Evolutionary conservation across 148 eudicot species (phyloP).

Genomic region (Chenopodium album): DNA sequence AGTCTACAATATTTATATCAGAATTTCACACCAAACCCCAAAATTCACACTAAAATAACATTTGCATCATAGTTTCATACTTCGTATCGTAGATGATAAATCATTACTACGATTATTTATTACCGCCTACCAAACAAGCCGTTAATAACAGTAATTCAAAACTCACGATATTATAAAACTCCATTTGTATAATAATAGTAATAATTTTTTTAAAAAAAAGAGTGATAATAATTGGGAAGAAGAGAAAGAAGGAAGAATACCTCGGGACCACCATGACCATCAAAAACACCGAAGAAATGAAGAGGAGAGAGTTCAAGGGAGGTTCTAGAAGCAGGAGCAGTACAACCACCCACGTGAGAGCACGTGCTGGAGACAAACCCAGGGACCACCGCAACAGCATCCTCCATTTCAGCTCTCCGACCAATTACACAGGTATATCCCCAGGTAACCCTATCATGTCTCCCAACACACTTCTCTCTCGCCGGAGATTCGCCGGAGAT

Average conservation of each 20-base stretch:
- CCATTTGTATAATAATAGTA: neutral
- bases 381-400: slow-evolving; percentile 58
- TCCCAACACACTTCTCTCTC: slow-evolving; percentile 47
- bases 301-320: slow-evolving; percentile 44
- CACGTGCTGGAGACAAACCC: slow-evolving; percentile 50
- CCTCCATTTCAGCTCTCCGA: slow-evolving; percentile 80
- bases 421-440: slow-evolving; percentile 68
- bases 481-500: slow-evolving; percentile 6
- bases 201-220: neutral
- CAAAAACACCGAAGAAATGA: slow-evolving; percentile 79
- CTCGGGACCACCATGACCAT: slow-evolving; percentile 89
- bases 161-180: too few species aligned
- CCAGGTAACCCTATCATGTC: slow-evolving; percentile 48
- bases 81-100: too few species aligned
- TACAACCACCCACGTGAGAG: slow-evolving; percentile 54
- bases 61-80: too few species aligned
- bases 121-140: too few species aligned
- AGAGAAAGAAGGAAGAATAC: slow-evolving; percentile 15
- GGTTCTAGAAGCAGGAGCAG: slow-evolving; percentile 38
- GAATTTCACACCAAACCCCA: too few species aligned
- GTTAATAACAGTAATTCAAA: too few species aligned
- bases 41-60: too few species aligned
- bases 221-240: neutral
- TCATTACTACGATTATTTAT: too few species aligned
- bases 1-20: too few species aligned